Percentiles rank a stretch among this genome's conserved stretches.
These are phyloP conservation scores for Phytopythium cucurbitacearum DNA, from an alignment of 352 stramenopile genomes.

Conservation along the genomic window DNA sequence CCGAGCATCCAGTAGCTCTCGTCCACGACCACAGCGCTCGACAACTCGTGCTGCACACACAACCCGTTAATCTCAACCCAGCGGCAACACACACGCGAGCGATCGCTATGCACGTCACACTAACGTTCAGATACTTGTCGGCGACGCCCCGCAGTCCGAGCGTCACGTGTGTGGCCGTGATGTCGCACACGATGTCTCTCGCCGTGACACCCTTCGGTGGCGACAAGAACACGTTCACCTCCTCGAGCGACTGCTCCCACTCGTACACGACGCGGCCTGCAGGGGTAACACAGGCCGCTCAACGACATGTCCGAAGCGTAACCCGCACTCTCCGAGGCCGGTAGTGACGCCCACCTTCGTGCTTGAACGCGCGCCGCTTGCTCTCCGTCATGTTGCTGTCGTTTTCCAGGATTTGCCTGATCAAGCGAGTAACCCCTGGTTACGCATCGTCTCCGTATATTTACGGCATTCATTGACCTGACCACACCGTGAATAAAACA, in stretches of 20 bases:
- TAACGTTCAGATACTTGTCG: slow-evolving; percentile 92
- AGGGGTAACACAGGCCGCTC: neutral
- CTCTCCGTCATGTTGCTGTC: too few species aligned
- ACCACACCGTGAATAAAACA: too few species aligned
- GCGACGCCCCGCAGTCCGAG: slow-evolving; percentile 86
- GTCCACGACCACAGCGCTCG: slow-evolving; percentile 87
- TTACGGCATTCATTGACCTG: too few species aligned
- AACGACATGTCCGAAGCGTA: neutral
- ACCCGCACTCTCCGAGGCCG: too few species aligned
- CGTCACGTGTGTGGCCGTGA: slow-evolving; percentile 84
- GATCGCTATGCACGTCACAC: neutral
- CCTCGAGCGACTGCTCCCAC: slow-evolving; percentile 95
- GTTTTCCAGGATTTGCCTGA: too few species aligned
- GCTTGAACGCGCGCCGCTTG: too few species aligned
- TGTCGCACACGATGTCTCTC: slow-evolving; percentile 85
- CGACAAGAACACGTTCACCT: slow-evolving; percentile 95
- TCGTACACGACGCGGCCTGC: slow-evolving; percentile 91
- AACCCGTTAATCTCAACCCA: slow-evolving; percentile 1
- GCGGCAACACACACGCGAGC: neutral
- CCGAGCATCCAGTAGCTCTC: slow-evolving; percentile 97
- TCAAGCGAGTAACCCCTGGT: too few species aligned
- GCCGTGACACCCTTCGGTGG: slow-evolving; percentile 83
- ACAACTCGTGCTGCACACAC: slow-evolving; percentile 81
- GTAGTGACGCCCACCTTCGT: too few species aligned
- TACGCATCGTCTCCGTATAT: too few species aligned